Evolutionary conservation across 495 filamentous ascomycete genomes (phyloP), one percentile per base, ranked within the genome.

Genomic region (Xylaria curta): DNA sequence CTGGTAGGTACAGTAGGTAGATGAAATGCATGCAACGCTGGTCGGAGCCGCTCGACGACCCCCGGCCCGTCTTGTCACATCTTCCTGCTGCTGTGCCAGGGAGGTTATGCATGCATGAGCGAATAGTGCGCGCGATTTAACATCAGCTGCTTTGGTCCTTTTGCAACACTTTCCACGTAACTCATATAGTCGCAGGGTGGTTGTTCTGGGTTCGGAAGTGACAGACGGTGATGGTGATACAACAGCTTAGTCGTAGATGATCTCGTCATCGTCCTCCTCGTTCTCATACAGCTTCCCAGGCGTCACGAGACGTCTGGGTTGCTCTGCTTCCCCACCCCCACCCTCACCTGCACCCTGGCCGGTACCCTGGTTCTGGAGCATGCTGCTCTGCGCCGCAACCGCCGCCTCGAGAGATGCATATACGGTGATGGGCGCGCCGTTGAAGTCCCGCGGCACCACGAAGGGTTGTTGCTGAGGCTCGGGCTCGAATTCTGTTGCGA

Each of bases 181-280:
- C 28, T 36, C 15, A 24, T 28, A 46, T 10, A 54, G 51, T 54
- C 0, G 21, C 21, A 54, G 9, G n/a, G 31, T 31, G 17, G 46
- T 65, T n/a, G 24, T 31, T 59, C 5, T 59, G 54, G 54, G 54
- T 36, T 59, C 33, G 33, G 15, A 38, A 60, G 19, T 42, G 28
- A 21, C 56, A 38, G 24, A 38, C 54, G 12, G 13, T 26, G 15
- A 26, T 15, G 12, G 17, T 8, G 31, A 38, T 9, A 44, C 24
- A 8, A 44, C 15, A 38, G 17, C 7, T 65, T 51, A 74, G 1
- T 76, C 73, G 17, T 66, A 64, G 28, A 77, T 31, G 47, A 80
- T 80, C 73, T 80, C 78, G 54, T 80, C 78, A 58, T 80, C 78
- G 36, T 78, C 76, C 8, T 80, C 78, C 64, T 80, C 78, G 68